These are phyloP conservation scores for Letharia lupina DNA, from an alignment of 495 filamentous ascomycete genomes.

Conservation along the genomic window DNA sequence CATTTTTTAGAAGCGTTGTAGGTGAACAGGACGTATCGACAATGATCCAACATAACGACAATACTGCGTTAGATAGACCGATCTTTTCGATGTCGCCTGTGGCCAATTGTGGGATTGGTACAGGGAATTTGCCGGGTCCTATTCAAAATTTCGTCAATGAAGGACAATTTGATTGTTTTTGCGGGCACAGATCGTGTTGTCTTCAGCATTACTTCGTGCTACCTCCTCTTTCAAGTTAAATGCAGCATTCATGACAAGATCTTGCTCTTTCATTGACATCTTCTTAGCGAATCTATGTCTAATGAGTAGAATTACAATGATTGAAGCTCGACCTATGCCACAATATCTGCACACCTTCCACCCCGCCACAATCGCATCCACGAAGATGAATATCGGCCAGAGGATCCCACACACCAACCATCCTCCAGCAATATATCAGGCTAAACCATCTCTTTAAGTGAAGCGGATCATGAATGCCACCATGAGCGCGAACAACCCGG, in stretches of 20 bases:
- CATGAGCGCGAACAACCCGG: slow-evolving; percentile 89
- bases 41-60: not conserved
- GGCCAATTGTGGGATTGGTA: not conserved
- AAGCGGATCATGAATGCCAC: slow-evolving; percentile 63
- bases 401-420: not conserved
- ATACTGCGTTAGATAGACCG: not conserved
- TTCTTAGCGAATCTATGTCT: slow-evolving; percentile 5
- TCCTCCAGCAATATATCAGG: not conserved
- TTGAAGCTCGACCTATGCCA: slow-evolving; percentile 8
- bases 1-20: not conserved
- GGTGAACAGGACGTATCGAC: not conserved
- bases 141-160: not conserved
- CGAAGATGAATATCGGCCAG: not conserved
- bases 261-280: slow-evolving; percentile 8
- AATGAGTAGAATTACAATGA: slow-evolving; percentile 10
- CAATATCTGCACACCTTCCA: slow-evolving; percentile 1
- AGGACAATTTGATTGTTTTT: not conserved
- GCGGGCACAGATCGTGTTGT: not conserved
- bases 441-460: slow-evolving; percentile 10
- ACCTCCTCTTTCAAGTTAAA: not conserved
- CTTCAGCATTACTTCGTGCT: not conserved
- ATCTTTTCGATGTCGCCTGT: not conserved
- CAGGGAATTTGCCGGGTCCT: not conserved
- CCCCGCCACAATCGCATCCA: not conserved
- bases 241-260: not conserved